Evolutionary conservation across 163 green algal species (phyloP).

Genomic region (Chloroidium sp.): DNA sequence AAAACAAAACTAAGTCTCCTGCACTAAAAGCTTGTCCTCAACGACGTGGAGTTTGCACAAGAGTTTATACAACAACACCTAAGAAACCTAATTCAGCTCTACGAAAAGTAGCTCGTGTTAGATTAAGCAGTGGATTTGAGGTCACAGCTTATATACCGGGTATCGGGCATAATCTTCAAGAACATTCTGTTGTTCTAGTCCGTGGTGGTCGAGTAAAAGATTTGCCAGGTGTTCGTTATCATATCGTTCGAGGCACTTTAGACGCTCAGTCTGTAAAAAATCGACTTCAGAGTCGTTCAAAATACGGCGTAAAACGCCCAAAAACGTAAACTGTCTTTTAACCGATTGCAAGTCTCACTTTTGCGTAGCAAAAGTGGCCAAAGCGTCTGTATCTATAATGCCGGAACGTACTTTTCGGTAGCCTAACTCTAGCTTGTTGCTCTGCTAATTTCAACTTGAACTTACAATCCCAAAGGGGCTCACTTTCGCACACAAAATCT

Average conservation of each 20-base stretch:
- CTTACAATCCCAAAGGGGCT: no score
- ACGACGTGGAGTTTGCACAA: conserved; percentile 25
- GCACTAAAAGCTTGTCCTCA: conserved; percentile 2
- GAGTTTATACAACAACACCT: conserved; percentile 75
- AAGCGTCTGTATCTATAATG: no score
- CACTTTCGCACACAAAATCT: no score
- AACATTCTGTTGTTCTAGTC: conserved; percentile 77
- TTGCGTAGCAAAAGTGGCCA: not conserved
- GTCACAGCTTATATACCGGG: conserved; percentile 80
- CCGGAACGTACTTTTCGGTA: no score
- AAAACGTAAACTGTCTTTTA: conserved; percentile 4
- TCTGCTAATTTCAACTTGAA: no score
- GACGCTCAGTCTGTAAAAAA: conserved; percentile 65
- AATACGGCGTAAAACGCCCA: conserved; percentile 60
- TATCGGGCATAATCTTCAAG: conserved; percentile 79
- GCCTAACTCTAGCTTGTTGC: no score
- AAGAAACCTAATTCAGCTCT: conserved; percentile 92
- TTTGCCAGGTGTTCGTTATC: conserved; percentile 77
- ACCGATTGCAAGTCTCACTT: no score
- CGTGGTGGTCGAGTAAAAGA: conserved; percentile 70
- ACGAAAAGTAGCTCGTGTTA: conserved; percentile 72
- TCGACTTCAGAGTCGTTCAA: conserved; percentile 54
- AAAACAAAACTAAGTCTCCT: conserved; percentile 1
- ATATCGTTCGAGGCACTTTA: conserved; percentile 65
- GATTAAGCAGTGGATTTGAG: conserved; percentile 63